Evolutionary conservation across 805 yeast genomes (phyloP).

Genomic region (Starmerella kuoi): DNA sequence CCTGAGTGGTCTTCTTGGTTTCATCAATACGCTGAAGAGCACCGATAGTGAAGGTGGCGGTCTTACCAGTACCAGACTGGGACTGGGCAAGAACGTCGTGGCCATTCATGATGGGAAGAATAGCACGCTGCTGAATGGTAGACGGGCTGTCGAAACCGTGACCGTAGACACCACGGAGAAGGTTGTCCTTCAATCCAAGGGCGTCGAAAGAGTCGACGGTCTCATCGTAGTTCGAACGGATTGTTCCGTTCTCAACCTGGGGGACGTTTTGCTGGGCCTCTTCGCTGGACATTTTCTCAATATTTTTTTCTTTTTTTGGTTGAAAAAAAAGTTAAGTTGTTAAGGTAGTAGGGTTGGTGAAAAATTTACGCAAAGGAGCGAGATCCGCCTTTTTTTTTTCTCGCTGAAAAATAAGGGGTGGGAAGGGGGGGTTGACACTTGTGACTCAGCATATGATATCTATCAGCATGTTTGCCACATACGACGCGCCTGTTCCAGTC

Average conservation of each 20-base stretch:
- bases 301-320: not conserved
- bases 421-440: too few relatives aligned
- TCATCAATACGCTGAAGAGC: slow-evolving; percentile 52
- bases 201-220: slow-evolving; percentile 65
- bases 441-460: too few relatives aligned
- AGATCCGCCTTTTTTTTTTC: not conserved
- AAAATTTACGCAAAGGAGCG: slow-evolving; percentile 8
- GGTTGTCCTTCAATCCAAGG: slow-evolving; percentile 57
- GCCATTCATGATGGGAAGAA: slow-evolving; percentile 84
- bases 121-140: slow-evolving; percentile 95
- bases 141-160: slow-evolving; percentile 95
- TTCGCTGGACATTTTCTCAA: slow-evolving; percentile 16
- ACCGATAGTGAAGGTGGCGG: slow-evolving; percentile 76
- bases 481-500: too few relatives aligned
- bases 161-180: slow-evolving; percentile 51
- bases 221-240: slow-evolving; percentile 93
- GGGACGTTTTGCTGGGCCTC: slow-evolving; percentile 10
- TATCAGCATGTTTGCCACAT: too few relatives aligned
- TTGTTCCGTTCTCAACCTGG: slow-evolving; percentile 37
- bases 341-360: slow-evolving; percentile 3
- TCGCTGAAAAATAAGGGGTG: too few relatives aligned
- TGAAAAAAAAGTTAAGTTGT: not conserved
- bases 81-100: slow-evolving; percentile 89
- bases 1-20: slow-evolving; percentile 66
- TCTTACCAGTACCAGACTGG: slow-evolving; percentile 82